phyloP scores from a whole-genome alignment of 192 early-diverging fungal genomes.

The Podila horticola region DNA sequence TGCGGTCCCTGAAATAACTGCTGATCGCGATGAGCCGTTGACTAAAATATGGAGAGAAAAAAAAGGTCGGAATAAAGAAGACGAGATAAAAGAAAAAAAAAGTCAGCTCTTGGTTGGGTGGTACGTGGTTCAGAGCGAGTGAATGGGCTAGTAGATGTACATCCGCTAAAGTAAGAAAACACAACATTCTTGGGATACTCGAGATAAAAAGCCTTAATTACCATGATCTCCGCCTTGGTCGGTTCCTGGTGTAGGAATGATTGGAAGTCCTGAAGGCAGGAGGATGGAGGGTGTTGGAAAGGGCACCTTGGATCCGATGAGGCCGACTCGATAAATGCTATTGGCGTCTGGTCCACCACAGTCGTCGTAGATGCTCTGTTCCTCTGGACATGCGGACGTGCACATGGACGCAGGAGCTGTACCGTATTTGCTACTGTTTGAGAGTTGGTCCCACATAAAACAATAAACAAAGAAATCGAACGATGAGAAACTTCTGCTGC shows the following conservation, averaged over 20 bases:
- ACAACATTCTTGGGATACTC: too few relatives aligned
- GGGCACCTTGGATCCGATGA: slow-evolving; percentile 10
- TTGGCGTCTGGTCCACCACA: slow-evolving; percentile 41
- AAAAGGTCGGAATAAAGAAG: neutral
- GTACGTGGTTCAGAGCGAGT: too few relatives aligned
- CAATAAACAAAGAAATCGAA: slow-evolving; percentile 2
- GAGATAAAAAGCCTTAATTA: neutral
- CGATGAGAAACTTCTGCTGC: neutral
- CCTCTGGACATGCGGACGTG: slow-evolving; percentile 26
- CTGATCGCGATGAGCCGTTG: neutral
- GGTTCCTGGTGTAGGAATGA: neutral
- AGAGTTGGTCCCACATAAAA: neutral
- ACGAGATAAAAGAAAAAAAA: neutral
- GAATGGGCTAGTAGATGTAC: too few relatives aligned
- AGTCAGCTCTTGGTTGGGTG: neutral
- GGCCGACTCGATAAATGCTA: slow-evolving; percentile 20
- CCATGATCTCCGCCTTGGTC: neutral
- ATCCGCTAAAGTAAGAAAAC: too few relatives aligned
- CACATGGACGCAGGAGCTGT: slow-evolving; percentile 22
- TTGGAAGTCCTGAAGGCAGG: neutral
- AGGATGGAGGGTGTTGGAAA: slow-evolving; percentile 18
- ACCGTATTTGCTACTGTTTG: slow-evolving; percentile 30
- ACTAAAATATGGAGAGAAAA: neutral
- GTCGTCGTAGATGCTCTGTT: slow-evolving; percentile 34
- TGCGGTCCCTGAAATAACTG: slow-evolving; percentile 17